Evolutionary conservation across 164 flowering plant species (phyloP).

Genomic region (Euptelea pleiosperma): DNA sequence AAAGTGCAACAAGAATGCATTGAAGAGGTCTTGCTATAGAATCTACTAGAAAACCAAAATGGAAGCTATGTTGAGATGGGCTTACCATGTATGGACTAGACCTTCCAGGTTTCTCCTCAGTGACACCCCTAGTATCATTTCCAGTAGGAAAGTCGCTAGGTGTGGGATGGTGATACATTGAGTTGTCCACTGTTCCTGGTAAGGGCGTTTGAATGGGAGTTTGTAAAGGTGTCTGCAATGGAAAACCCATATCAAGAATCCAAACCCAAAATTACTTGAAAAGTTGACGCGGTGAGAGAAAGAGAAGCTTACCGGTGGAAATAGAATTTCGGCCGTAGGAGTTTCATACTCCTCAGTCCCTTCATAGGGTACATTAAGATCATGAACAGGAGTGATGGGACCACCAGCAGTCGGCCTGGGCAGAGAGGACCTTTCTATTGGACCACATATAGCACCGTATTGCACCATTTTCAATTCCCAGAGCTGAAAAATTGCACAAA

Average conservation of each 20-base stretch:
- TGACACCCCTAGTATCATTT: constrained; percentile 37
- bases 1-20: too few species aligned
- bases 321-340: constrained; percentile 92
- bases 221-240: constrained; percentile 76
- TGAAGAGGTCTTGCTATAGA: too few species aligned
- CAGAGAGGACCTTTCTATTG: constrained; percentile 55
- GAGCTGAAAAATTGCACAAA: constrained; percentile 37
- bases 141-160: constrained; percentile 53
- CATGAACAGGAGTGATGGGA: constrained; percentile 71
- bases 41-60: too few species aligned
- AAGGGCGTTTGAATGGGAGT: constrained; percentile 67
- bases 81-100: constrained; percentile 82
- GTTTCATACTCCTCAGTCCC: constrained; percentile 95
- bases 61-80: neutral
- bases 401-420: constrained; percentile 34
- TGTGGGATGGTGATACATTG: constrained; percentile 67
- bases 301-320: constrained; percentile 71
- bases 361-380: constrained; percentile 94
- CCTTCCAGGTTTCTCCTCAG: constrained; percentile 62
- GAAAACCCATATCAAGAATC: neutral
- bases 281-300: too few species aligned
- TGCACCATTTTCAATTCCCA: constrained; percentile 96
- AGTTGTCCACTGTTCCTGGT: constrained; percentile 57
- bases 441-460: constrained; percentile 66
- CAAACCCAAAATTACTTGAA: neutral